phyloP scores from a whole-genome alignment of 106 monocot species.

The Hemerocallis citrina region DNA sequence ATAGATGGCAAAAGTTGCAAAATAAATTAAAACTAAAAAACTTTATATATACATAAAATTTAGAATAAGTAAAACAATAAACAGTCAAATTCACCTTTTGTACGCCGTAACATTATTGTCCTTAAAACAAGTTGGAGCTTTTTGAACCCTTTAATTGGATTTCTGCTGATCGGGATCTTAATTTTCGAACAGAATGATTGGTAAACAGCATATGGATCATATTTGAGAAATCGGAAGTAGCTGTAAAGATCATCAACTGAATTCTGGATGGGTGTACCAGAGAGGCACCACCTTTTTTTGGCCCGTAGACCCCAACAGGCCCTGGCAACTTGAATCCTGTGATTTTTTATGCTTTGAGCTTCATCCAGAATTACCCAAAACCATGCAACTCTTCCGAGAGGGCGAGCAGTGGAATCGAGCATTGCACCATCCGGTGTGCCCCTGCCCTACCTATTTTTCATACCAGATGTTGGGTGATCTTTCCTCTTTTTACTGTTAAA shows the following conservation, averaged over 20 bases:
- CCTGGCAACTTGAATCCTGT: conserved; percentile 43
- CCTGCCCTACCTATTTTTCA: neutral
- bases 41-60: too few relatives aligned
- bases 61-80: neutral
- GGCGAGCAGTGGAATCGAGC: conserved; percentile 25
- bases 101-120: conserved; percentile 43
- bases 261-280: conserved; percentile 60
- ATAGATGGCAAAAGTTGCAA: too few relatives aligned
- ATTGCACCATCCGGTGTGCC: neutral
- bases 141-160: conserved; percentile 34
- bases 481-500: conserved; percentile 25
- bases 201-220: conserved; percentile 39
- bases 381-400: conserved; percentile 46
- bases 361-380: conserved; percentile 54
- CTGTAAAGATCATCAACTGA: conserved; percentile 58
- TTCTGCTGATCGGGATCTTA: conserved; percentile 30
- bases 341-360: conserved; percentile 57
- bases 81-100: conserved; percentile 37
- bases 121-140: conserved; percentile 45
- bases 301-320: conserved; percentile 60
- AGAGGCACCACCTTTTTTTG: conserved; percentile 56
- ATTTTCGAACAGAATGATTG: conserved; percentile 32
- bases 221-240: conserved; percentile 55
- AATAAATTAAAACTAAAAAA: too few relatives aligned
- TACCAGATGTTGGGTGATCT: neutral